Conservation (phyloP, 345 rosid genomes). For the Brassica incana region DNA sequence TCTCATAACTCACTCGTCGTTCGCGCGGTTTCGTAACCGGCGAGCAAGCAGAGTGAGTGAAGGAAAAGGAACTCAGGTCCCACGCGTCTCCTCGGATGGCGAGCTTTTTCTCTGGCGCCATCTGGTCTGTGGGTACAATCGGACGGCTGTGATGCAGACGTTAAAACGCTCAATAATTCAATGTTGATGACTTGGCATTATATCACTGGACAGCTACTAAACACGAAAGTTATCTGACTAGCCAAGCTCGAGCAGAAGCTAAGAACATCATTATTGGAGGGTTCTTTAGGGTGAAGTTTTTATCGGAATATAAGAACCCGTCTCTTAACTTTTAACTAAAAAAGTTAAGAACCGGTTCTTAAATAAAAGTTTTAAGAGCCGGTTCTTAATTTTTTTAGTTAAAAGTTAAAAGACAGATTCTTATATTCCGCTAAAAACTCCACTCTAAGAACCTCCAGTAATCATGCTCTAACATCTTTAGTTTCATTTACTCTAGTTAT, state of each 20-base stretch:
- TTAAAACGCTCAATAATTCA: slow-evolving; percentile 18
- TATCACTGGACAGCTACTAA: not conserved
- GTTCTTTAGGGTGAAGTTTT: too few species aligned
- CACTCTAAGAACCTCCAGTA: too few species aligned
- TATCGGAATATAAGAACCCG: too few species aligned
- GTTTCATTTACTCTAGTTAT: not conserved
- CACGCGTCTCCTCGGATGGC: slow-evolving; percentile 33
- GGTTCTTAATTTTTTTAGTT: too few species aligned
- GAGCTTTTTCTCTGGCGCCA: slow-evolving; percentile 26
- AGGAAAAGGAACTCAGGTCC: not conserved
- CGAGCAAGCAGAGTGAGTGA: slow-evolving; percentile 4
- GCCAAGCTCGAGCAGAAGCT: slow-evolving; percentile 11
- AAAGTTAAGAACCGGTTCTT: too few species aligned
- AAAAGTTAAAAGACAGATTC: too few species aligned
- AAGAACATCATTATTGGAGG: too few species aligned
- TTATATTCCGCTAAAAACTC: too few species aligned
- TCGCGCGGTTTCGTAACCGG: slow-evolving; percentile 26
- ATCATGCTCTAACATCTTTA: not conserved
- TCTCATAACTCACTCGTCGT: not conserved
- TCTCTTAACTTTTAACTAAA: too few species aligned
- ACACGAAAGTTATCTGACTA: slow-evolving; percentile 20
- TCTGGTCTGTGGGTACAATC: slow-evolving; percentile 4
- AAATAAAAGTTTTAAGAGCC: too few species aligned
- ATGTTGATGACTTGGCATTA: slow-evolving; percentile 4
- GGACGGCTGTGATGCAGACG: slow-evolving; percentile 35